phyloP scores from a whole-genome alignment of 805 yeast genomes.

The Candida sphagnicola region DNA sequence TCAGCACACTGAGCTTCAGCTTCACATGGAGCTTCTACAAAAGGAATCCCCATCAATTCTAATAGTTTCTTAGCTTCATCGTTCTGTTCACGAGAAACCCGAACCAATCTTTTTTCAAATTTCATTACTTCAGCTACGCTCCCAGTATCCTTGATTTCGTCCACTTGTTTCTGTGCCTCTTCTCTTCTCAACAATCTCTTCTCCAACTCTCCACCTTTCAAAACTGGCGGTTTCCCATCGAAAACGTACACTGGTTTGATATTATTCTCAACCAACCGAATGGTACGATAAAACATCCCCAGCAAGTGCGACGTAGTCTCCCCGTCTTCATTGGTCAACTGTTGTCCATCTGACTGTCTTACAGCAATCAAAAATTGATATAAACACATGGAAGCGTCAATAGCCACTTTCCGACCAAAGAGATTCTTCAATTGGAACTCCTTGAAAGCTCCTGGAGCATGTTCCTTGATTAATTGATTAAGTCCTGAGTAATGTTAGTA shows the following conservation, averaged over 20 bases:
- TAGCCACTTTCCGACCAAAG: constrained; percentile 95
- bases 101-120: constrained; percentile 82
- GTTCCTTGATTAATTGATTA: constrained; percentile 80
- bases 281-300: constrained; percentile 95
- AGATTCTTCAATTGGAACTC: constrained; percentile 78
- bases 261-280: constrained; percentile 87
- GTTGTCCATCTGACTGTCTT: constrained; percentile 95
- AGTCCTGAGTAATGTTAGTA: constrained; percentile 49
- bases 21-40: constrained; percentile 91
- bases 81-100: constrained; percentile 85
- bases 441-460: constrained; percentile 80
- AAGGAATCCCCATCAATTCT: constrained; percentile 92
- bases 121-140: constrained; percentile 71
- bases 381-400: constrained; percentile 93
- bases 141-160: constrained; percentile 74
- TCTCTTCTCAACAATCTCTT: constrained; percentile 79
- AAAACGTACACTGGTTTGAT: constrained; percentile 95
- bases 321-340: constrained; percentile 81
- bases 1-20: constrained; percentile 99
- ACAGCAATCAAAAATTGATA: constrained; percentile 96
- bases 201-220: constrained; percentile 89
- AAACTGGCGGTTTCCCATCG: constrained; percentile 95
- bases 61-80: constrained; percentile 86
- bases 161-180: constrained; percentile 75
- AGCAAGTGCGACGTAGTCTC: constrained; percentile 89